Evolutionary conservation across 228 moss, liverwort and hornwort genomes (phyloP).

Genomic region (Sphagnum magellanicum): DNA sequence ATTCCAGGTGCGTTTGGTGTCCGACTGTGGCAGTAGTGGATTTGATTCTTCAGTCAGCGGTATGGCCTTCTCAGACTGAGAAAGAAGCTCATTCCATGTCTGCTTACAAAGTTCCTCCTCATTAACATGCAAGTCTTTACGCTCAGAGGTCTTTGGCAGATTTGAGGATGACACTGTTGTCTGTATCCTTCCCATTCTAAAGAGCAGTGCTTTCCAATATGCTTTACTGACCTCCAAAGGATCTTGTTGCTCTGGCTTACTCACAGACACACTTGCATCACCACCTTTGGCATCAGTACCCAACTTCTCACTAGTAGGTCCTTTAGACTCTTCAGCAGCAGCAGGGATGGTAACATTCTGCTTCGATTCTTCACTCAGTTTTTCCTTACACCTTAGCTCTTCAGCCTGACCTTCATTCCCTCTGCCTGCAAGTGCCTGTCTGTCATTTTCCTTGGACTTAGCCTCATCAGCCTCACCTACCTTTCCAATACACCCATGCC

Average conservation of each 20-base stretch:
- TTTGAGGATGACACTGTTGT: background rate
- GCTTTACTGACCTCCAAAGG: background rate
- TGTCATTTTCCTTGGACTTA: background rate
- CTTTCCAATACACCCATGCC: background rate
- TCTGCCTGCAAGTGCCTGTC: background rate
- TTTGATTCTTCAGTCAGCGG: background rate
- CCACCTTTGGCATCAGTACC: background rate
- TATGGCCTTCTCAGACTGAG: background rate
- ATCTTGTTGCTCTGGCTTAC: background rate
- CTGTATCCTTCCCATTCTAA: background rate
- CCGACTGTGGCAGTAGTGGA: no score
- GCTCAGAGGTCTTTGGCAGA: background rate
- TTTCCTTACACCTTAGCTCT: background rate
- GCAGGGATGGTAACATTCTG: background rate
- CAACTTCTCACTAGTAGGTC: background rate
- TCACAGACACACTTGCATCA: background rate
- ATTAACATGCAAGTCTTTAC: background rate
- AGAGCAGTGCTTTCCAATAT: no score
- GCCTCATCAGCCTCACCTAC: background rate
- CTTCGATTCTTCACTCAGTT: background rate
- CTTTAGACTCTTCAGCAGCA: background rate
- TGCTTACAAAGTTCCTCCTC: background rate
- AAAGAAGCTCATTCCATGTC: background rate
- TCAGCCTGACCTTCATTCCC: background rate
- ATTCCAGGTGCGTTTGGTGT: background rate